Percentiles rank a stretch among this genome's conserved stretches.
Conservation (phyloP, 176 grass and related monocot species). For the Lolium perenne region DNA sequence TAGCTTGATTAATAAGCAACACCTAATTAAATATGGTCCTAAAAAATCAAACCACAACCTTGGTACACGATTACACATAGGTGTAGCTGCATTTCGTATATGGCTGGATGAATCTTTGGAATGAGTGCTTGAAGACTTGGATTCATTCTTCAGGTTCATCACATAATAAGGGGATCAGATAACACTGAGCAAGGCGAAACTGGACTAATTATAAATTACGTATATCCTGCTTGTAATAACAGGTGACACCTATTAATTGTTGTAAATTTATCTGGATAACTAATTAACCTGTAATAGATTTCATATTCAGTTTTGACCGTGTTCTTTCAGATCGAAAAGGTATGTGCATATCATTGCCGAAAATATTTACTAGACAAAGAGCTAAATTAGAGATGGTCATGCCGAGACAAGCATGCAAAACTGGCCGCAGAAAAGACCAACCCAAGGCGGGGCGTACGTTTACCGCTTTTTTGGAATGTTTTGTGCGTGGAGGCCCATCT, state of each 20-base stretch:
- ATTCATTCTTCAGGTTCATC: conserved; percentile 54
- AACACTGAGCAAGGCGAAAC: not conserved
- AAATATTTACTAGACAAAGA: too few species aligned
- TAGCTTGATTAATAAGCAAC: not conserved
- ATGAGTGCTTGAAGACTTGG: conserved; percentile 48
- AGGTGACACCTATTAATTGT: not conserved
- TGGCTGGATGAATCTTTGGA: conserved; percentile 42
- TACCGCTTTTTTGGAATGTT: too few species aligned
- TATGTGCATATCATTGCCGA: not conserved
- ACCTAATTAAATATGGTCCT: not conserved
- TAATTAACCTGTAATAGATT: not conserved
- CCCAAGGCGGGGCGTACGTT: too few species aligned
- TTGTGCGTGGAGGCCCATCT: too few species aligned
- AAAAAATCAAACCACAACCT: not conserved
- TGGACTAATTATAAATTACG: not conserved
- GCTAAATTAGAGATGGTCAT: too few species aligned
- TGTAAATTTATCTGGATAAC: not conserved
- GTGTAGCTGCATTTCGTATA: not conserved
- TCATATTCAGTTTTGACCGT: not conserved
- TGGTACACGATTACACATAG: not conserved
- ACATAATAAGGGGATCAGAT: conserved; percentile 25
- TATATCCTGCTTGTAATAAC: not conserved
- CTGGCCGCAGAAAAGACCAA: too few species aligned
- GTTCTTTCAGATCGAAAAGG: not conserved
- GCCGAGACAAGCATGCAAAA: too few species aligned